phyloP scores from a whole-genome alignment of 352 stramenopile genomes.

The Globisporangium cylindrosporum region DNA sequence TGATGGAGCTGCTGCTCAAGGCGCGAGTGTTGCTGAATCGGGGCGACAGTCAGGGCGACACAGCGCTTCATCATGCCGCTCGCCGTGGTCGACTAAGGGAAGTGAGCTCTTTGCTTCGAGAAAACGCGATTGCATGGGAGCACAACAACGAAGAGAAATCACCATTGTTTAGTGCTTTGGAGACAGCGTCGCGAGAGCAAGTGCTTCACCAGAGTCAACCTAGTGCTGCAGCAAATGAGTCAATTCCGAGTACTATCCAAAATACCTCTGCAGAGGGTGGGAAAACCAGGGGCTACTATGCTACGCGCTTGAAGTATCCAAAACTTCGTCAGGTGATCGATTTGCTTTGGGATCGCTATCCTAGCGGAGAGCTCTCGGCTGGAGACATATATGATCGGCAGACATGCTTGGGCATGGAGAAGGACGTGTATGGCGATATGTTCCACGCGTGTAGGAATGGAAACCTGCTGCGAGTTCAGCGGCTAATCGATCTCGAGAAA shows the following conservation, averaged over 20 bases:
- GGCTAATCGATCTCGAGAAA: conserved; percentile 59
- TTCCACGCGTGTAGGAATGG: conserved; percentile 47
- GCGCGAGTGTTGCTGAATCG: conserved; percentile 39
- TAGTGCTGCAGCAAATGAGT: conserved; percentile 12
- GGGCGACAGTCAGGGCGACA: conserved; percentile 43
- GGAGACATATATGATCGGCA: conserved; percentile 29
- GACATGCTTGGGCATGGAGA: conserved; percentile 46
- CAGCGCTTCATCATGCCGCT: conserved; percentile 56
- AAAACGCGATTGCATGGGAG: conserved; percentile 33
- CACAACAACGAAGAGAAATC: conserved; percentile 54
- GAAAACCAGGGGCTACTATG: conserved; percentile 38
- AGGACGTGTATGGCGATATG: conserved; percentile 54
- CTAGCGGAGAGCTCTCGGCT: conserved; percentile 23
- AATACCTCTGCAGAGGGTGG: background rate
- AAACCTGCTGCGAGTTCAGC: conserved; percentile 54
- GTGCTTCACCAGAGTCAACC: conserved; percentile 2
- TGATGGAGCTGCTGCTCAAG: conserved; percentile 54
- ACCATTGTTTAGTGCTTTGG: conserved; percentile 45
- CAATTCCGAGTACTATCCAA: background rate
- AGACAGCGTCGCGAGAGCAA: conserved; percentile 33
- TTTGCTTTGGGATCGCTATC: conserved; percentile 57
- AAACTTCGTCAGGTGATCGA: conserved; percentile 66
- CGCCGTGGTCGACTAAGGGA: conserved; percentile 41
- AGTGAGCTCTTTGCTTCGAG: conserved; percentile 48
- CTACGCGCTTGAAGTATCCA: conserved; percentile 34